Evolutionary conservation across 768 basidiomycete genomes (phyloP).

Genomic region (Phylloporus arenicola): DNA sequence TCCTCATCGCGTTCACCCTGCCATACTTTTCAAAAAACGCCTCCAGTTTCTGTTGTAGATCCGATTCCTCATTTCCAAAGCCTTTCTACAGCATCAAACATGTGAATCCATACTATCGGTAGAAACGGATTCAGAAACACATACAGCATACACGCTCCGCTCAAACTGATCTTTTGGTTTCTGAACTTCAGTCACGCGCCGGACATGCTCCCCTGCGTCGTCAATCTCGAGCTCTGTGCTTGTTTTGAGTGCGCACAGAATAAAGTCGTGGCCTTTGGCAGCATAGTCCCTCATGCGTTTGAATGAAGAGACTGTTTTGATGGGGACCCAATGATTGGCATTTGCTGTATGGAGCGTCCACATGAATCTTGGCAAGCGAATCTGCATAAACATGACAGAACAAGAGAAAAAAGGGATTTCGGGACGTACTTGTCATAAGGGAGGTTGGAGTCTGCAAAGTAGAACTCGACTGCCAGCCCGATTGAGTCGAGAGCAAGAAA

Average conservation of each 20-base stretch:
- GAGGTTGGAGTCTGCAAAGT: slow-evolving; percentile 94
- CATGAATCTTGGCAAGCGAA: slow-evolving; percentile 66
- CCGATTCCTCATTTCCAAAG: slow-evolving; percentile 62
- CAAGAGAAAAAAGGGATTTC: background rate
- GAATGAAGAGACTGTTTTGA: slow-evolving; percentile 85
- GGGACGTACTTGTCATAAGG: slow-evolving; percentile 73
- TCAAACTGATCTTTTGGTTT: slow-evolving; percentile 76
- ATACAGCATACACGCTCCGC: slow-evolving; percentile 82
- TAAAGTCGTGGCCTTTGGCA: slow-evolving; percentile 57
- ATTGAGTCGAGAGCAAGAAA: background rate
- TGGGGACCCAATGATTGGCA: slow-evolving; percentile 84
- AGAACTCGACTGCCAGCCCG: slow-evolving; percentile 73
- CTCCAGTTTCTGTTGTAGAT: slow-evolving; percentile 70
- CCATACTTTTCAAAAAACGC: slow-evolving; percentile 77
- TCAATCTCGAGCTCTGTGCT: slow-evolving; percentile 66
- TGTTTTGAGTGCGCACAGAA: slow-evolving; percentile 58
- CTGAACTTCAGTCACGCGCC: slow-evolving; percentile 69
- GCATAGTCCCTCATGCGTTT: slow-evolving; percentile 85
- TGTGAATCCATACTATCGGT: background rate
- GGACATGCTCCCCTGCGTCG: slow-evolving; percentile 63
- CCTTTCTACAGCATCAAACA: slow-evolving; percentile 61
- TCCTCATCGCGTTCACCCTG: slow-evolving; percentile 73
- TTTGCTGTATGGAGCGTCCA: slow-evolving; percentile 84
- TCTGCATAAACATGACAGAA: background rate
- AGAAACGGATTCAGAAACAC: slow-evolving; percentile 32